Conservation (phyloP, 2,329 filamentous ascomycete species). For the Rosellinia necatrix region DNA sequence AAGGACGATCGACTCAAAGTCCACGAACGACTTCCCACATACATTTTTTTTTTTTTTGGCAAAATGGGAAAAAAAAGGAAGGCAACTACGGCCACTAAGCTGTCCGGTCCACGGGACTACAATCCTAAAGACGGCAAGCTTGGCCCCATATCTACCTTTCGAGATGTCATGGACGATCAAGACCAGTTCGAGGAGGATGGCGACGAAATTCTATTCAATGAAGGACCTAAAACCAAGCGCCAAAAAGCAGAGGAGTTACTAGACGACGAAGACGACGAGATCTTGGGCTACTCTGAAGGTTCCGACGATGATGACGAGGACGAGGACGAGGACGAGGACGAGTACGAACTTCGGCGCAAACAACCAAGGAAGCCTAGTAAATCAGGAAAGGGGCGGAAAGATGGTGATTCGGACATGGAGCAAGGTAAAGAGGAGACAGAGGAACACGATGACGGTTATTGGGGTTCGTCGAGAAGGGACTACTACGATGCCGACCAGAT, state of each 20-base stretch:
- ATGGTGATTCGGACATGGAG: conserved; percentile 48
- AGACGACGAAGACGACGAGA: conserved; percentile 63
- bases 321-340: conserved; percentile 46
- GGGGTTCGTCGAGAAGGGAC: conserved; percentile 86
- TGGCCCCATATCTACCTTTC: conserved; percentile 64
- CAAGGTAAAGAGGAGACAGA: conserved; percentile 56
- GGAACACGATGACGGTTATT: conserved; percentile 67
- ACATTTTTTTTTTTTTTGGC: conserved; percentile 23
- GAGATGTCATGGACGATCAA: conserved; percentile 90
- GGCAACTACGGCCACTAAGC: conserved; percentile 52
- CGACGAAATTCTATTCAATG: conserved; percentile 85
- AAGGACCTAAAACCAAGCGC: conserved; percentile 78
- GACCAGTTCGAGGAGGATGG: conserved; percentile 90
- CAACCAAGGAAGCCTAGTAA: conserved; percentile 44
- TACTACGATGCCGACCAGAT: conserved; percentile 86
- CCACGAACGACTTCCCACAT: background rate
- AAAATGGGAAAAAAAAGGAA: conserved; percentile 73
- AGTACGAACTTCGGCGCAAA: conserved; percentile 51
- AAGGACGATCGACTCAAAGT: background rate
- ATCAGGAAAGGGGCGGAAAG: conserved; percentile 28
- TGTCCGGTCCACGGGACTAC: conserved; percentile 59
- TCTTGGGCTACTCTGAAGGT: conserved; percentile 65
- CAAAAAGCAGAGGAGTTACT: conserved; percentile 62
- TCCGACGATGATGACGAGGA: conserved; percentile 50
- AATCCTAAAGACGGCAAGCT: conserved; percentile 65